Evolutionary conservation across 106 monocot genomes (phyloP), one percentile per base, ranked within the genome.

Genomic region (Ottelia alismoides): DNA sequence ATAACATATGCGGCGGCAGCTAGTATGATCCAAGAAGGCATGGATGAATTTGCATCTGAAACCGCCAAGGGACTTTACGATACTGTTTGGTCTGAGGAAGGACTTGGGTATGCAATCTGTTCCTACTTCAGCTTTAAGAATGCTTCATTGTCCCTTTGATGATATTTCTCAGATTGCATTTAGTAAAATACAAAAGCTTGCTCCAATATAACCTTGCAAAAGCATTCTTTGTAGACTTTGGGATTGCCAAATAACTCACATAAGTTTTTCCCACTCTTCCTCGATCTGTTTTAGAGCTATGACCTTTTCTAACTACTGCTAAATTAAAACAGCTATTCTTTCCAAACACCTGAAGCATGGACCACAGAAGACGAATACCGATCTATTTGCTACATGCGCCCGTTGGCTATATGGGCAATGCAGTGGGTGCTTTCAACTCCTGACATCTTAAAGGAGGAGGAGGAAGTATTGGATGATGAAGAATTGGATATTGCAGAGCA

Each of bases 271-370:
- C n/a, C n/a, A n/a, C n/a, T n/a, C n/a, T n/a, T n/a, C n/a, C n/a
- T n/a, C n/a, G n/a, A n/a, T n/a, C n/a, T n/a, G n/a, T n/a, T n/a
- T n/a, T n/a, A n/a, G n/a, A n/a, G n/a, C n/a, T n/a, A n/a, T n/a
- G n/a, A n/a, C n/a, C n/a, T n/a, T n/a, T n/a, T n/a, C n/a, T n/a
- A n/a, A n/a, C n/a, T n/a, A n/a, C n/a, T n/a, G n/a, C n/a, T n/a
- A n/a, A n/a, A n/a, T n/a, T n/a, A n/a, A n/a, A n/a, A n/a, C 66
- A 96, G 94, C 60, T 98, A 98, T 58, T 67, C 78, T 20, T 98
- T 98, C 57, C 96, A 89, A 63, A 98, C 85, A 1, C 96, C 96
- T 1, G 96, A 98, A 74, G 76, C 82, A 19, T 98, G 88, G 96
- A 88, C 70, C 21, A 77, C 71, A 17, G 69, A 85, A 3, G 98